A percentile compares a stretch with the other conserved stretches of the same genome.
Evolutionary conservation across 192 early-diverging fungal species (phyloP).

Genomic region (Thamnidium elegans): DNA sequence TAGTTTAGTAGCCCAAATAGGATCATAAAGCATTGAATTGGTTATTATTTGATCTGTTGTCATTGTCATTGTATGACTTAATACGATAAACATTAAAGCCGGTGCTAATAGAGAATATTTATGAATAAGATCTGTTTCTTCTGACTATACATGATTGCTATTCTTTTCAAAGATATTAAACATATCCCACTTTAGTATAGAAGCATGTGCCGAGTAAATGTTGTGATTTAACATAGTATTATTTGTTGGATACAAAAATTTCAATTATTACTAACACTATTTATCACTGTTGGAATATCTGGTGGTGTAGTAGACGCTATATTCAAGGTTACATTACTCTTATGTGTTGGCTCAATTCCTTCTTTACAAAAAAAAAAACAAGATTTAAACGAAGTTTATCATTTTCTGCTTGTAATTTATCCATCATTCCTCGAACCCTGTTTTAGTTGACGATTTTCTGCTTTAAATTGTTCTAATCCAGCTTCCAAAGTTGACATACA

Average conservation of each 20-base stretch:
- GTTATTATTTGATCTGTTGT: constrained; percentile 10
- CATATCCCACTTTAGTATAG: constrained; percentile 19
- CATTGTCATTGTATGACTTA: constrained; percentile 18
- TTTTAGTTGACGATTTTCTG: constrained; percentile 31
- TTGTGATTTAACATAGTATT: not conserved
- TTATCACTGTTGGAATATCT: not conserved
- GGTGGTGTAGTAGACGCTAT: not conserved
- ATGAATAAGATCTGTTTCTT: not conserved
- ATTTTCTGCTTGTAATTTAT: constrained; percentile 30
- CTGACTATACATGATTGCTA: not conserved
- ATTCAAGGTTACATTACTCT: not conserved
- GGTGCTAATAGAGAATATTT: constrained; percentile 22
- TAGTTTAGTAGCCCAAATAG: not conserved
- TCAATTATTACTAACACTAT: not conserved
- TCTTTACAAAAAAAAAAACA: constrained; percentile 18
- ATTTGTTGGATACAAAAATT: not conserved
- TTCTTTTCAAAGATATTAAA: constrained; percentile 4
- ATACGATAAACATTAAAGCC: constrained; percentile 28
- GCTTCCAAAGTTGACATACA: constrained; percentile 29
- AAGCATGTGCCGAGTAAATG: constrained; percentile 20
- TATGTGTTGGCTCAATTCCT: constrained; percentile 16
- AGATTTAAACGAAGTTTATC: constrained; percentile 24
- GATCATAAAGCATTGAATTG: not conserved
- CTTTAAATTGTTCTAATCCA: constrained; percentile 17
- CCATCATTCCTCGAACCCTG: constrained; percentile 28